These are phyloP conservation scores for Pleurotus citrinopileatus DNA, from an alignment of 768 basidiomycete genomes.

Conservation along the genomic window DNA sequence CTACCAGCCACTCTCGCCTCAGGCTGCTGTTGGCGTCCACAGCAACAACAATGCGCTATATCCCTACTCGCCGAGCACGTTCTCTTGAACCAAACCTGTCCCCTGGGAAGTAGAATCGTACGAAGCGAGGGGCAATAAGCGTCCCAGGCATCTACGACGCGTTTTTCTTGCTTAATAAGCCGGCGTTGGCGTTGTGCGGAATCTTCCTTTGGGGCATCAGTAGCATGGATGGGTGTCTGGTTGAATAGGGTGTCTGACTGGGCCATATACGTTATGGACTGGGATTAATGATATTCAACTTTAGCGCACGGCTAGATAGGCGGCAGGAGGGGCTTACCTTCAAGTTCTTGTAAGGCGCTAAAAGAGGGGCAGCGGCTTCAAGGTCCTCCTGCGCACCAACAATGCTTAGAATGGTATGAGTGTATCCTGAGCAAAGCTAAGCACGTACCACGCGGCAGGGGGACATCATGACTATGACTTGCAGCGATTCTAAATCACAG, in stretches of 20 bases:
- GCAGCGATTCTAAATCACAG: slow-evolving; percentile 53
- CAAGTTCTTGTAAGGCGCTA: neutral
- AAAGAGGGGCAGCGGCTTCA: neutral
- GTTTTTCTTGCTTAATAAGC: slow-evolving; percentile 35
- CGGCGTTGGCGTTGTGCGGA: neutral
- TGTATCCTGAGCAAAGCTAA: neutral
- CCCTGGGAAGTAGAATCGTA: slow-evolving; percentile 64
- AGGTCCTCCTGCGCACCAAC: neutral
- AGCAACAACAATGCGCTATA: neutral
- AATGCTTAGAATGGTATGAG: neutral
- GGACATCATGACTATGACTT: slow-evolving; percentile 54
- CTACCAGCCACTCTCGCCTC: neutral
- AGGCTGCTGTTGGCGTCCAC: neutral
- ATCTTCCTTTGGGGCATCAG: neutral
- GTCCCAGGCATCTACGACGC: slow-evolving; percentile 56
- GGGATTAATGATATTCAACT: no score
- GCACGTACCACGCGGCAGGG: slow-evolving; percentile 44
- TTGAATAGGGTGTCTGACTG: neutral
- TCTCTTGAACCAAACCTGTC: slow-evolving; percentile 53
- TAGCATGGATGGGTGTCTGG: neutral
- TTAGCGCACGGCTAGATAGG: neutral
- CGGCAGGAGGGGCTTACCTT: neutral
- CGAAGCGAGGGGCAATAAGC: slow-evolving; percentile 54
- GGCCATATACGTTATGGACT: slow-evolving; percentile 6
- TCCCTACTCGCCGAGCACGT: neutral